Evolutionary conservation across 257 asterid species (phyloP), one percentile per base, ranked within the genome.

Genomic region (Eucommia ulmoides): DNA sequence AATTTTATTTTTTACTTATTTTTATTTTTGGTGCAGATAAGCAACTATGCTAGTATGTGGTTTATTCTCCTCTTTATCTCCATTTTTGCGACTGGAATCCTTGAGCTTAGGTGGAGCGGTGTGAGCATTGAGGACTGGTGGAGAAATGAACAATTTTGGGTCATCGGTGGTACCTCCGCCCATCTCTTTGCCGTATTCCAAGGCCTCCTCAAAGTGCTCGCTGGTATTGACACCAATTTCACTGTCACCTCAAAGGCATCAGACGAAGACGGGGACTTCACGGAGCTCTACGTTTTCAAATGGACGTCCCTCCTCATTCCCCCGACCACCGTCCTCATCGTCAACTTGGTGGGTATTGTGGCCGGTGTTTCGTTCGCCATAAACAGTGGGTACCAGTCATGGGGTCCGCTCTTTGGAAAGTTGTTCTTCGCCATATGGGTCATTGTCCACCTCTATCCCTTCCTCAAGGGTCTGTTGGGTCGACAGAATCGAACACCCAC

Each of bases 81-180:
- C 45, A 88, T 88, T 65, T 73, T 79, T 1, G 69, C 92, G 17
- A 84, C 95, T 0, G 95, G 93, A 41, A 77, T 88, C 19, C 84
- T 88, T 24, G 94, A 88, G 62, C 74, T 84, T 71, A 66, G 92
- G 74, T 88, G 97, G 97, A 68, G 95, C 25, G 94, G 97, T 21
- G 93, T 84, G 19, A 72, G 78, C 8, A 62, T 88, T 0, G 93
- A 84, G 60, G 97, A 84, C 50, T 88, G 94, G 97, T 88, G 95
- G 97, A 81, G 95, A 56, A 88, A 88, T 48, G 97, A 88, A 59
- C 97, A 88, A 56, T 88, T 88, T 50, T 88, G 97, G 97, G 94
- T 88, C 65, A 88, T 84, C 16, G 94, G 95, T 52, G 97, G 97
- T 18, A 84, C 95, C n/a, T 84, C 95, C 0, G 92, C 97, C 19